Conservation (phyloP, 345 rosid species). For the Lepidium africanum region DNA sequence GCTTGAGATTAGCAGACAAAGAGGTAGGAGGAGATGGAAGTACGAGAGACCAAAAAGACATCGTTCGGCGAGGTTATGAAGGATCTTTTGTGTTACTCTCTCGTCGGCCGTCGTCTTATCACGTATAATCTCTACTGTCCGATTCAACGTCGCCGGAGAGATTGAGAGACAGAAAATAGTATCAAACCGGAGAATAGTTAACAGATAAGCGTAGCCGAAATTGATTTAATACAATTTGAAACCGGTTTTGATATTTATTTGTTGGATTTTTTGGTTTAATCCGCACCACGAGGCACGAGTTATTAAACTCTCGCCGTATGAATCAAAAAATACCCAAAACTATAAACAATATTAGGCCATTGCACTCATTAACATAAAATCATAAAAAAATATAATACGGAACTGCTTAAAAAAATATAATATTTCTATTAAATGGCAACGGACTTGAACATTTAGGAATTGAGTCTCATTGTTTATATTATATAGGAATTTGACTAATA, state of each 20-base stretch:
- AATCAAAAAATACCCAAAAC: too few species aligned
- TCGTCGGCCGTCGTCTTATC: not conserved
- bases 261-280: not conserved
- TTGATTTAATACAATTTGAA: not conserved
- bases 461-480: too few species aligned
- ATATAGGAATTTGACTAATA: too few species aligned
- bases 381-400: too few species aligned
- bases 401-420: too few species aligned
- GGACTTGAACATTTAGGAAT: too few species aligned
- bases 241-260: not conserved
- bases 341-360: too few species aligned
- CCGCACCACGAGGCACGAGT: not conserved
- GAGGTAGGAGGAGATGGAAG: constrained; percentile 24
- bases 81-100: not conserved
- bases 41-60: constrained; percentile 45
- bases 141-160: not conserved
- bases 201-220: not conserved
- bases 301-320: too few species aligned
- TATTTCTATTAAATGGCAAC: too few species aligned
- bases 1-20: constrained; percentile 33
- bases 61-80: constrained; percentile 15
- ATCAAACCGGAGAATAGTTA: not conserved
- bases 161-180: not conserved
- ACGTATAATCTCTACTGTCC: not conserved
- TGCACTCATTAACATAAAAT: too few species aligned